A percentile compares a stretch with the other conserved stretches of the same genome.
Evolutionary conservation across 2,329 filamentous ascomycete species (phyloP).

Genomic region (Colletotrichum musae): DNA sequence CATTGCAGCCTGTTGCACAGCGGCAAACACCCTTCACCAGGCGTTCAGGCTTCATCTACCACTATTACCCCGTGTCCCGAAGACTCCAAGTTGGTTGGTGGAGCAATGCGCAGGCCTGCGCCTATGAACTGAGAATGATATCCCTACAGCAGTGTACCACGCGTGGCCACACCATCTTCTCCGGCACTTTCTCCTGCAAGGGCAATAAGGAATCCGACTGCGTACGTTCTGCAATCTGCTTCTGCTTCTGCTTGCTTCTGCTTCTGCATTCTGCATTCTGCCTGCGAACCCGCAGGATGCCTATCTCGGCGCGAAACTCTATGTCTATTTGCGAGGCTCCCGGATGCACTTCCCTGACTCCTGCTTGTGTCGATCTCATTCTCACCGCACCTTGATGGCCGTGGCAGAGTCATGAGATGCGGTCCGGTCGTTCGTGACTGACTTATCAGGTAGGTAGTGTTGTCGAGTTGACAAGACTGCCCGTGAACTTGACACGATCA

Average conservation of each 20-base stretch:
- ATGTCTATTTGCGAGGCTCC: neutral
- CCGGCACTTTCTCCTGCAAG: conserved; percentile 10
- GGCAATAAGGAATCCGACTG: conserved; percentile 9
- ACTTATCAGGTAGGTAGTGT: neutral
- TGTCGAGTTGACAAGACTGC: conserved; percentile 3
- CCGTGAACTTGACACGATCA: neutral
- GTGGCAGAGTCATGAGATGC: conserved; percentile 21
- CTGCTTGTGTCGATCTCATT: neutral
- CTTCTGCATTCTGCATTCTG: neutral
- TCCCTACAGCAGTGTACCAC: neutral
- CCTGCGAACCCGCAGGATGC: neutral
- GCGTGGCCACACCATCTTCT: neutral
- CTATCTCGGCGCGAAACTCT: neutral
- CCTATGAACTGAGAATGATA: neutral
- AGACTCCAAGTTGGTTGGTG: conserved; percentile 7
- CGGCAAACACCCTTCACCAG: conserved; percentile 2
- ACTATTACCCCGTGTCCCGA: neutral
- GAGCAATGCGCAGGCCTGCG: conserved; percentile 1
- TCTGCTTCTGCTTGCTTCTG: no score
- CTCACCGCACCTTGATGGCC: neutral
- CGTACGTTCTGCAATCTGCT: neutral
- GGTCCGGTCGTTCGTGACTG: neutral
- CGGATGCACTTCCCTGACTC: neutral
- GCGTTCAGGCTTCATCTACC: no score
- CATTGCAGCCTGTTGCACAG: conserved; percentile 2